These are phyloP conservation scores for Barnettozyma siamensis DNA, from an alignment of 805 yeast species.

Conservation along the genomic window DNA sequence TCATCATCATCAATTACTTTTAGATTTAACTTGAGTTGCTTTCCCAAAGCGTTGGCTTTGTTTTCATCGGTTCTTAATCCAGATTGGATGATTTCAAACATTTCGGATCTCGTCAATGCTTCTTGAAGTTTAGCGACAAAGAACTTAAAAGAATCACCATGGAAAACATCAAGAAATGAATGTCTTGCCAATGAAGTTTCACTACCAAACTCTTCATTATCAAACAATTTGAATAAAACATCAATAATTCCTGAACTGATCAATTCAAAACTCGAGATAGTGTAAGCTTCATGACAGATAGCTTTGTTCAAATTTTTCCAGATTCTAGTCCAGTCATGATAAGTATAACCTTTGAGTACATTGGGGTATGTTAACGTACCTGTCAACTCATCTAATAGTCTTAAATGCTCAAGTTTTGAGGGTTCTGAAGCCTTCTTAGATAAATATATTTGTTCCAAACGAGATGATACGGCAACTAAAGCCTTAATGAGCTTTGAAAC, in stretches of 20 bases:
- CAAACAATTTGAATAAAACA: slow-evolving; percentile 33
- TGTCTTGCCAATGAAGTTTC: slow-evolving; percentile 32
- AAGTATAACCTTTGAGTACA: slow-evolving; percentile 11
- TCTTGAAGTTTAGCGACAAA: slow-evolving; percentile 63
- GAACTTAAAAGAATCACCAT: slow-evolving; percentile 33
- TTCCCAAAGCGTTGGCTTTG: slow-evolving; percentile 60
- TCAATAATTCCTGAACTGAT: slow-evolving; percentile 60
- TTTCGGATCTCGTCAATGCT: slow-evolving; percentile 65
- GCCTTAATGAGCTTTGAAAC: slow-evolving; percentile 7
- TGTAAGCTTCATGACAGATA: slow-evolving; percentile 26
- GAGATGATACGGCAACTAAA: slow-evolving; percentile 15
- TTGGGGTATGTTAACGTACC: slow-evolving; percentile 13
- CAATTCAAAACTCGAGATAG: slow-evolving; percentile 70
- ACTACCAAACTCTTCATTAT: slow-evolving; percentile 19
- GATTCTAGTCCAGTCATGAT: slow-evolving; percentile 27
- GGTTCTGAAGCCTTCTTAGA: slow-evolving; percentile 21
- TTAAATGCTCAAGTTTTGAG: slow-evolving; percentile 24
- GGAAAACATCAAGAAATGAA: slow-evolving; percentile 39
- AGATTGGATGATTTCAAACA: slow-evolving; percentile 52
- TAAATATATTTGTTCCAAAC: slow-evolving; percentile 28
- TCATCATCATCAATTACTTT: slow-evolving; percentile 31
- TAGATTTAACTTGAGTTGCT: slow-evolving; percentile 60
- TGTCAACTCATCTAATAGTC: slow-evolving; percentile 23
- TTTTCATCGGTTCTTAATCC: slow-evolving; percentile 34
- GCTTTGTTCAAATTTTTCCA: slow-evolving; percentile 36